Base-by-base conservation (phyloP, 305 asterid genomes). In the Solanum hybrid region DNA sequence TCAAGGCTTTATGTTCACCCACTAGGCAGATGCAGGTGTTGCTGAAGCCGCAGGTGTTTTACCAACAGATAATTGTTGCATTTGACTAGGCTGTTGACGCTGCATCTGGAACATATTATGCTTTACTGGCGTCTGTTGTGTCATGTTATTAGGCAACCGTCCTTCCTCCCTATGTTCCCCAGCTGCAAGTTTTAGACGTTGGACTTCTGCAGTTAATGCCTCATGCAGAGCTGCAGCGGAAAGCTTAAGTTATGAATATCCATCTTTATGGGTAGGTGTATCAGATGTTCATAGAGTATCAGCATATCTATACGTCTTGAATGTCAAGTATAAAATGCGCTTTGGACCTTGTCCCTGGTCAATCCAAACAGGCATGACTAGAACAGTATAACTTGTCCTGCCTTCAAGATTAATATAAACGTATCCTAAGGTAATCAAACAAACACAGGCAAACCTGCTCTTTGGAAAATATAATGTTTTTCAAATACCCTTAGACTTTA, bases 161-260 rank as follows among this genome's bases (percentile, higher is more conserved):
- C 93, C 95, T 34, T 93, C 97, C 45, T 95, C 96, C 91, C 94
- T 86, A 22, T 92, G 91, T 93, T 94, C 97, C 91, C 92, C 93
- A n/a, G 92, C 91, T 65, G 93, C 94, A 88, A 97, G 92, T 92
- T 95, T 97, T 75, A 97, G 90, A 61, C 94, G 97, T 86, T 95
- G 97, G 61, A 97, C 95, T 91, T 97, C 99, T 8, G 94, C 94
- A 61, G 93, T 91, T 92, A 97, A 90, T 75, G 97, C 89, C 92
- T 95, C 98, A 4, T 96, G 97, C 92, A 97, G 92, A 51, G 95
- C 99, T 97, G 95, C 93, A 91, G 92, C 27, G 86, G 3, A 86
- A 76, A 90, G 51, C 31, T n/a, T 26, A 87, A 17, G 79, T 27
- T 45, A 89, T 51, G 39, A 82, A 14, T 68, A 9, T 80, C 13